Percentiles rank a stretch among this genome's conserved stretches.
These are phyloP conservation scores for Phytopythium vexans DNA, from an alignment of 352 stramenopile species.

Conservation along the genomic window DNA sequence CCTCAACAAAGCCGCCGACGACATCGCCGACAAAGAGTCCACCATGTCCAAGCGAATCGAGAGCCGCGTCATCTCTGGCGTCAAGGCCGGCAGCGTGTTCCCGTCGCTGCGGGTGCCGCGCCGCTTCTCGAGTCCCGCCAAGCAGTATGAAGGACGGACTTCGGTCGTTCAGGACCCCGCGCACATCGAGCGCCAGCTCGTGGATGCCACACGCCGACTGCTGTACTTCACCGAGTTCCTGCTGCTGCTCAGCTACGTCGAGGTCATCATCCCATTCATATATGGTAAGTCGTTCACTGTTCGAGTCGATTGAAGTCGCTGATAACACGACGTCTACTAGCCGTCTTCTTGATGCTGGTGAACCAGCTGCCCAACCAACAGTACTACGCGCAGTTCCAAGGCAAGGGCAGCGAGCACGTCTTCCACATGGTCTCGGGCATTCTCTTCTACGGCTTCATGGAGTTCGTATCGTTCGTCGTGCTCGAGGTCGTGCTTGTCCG, in stretches of 20 bases:
- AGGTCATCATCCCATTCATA: conserved; percentile 22
- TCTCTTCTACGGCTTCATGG: conserved; percentile 28
- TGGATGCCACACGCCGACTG: conserved; percentile 5
- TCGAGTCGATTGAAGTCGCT: neutral
- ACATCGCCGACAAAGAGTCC: no score
- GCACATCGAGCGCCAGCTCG: conserved; percentile 7
- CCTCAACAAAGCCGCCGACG: no score
- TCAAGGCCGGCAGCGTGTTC: no score
- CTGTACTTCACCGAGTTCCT: conserved; percentile 27
- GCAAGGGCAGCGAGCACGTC: conserved; percentile 12
- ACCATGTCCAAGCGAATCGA: no score
- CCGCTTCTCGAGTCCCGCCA: neutral
- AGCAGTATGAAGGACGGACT: neutral
- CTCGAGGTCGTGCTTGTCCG: conserved; percentile 16
- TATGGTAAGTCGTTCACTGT: conserved; percentile 15
- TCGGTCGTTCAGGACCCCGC: neutral
- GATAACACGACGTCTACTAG: conserved; percentile 3
- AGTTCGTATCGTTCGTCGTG: conserved; percentile 31
- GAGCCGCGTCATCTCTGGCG: no score
- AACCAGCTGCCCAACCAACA: conserved; percentile 30
- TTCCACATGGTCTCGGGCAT: conserved; percentile 22
- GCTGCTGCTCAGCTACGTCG: conserved; percentile 26
- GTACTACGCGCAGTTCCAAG: conserved; percentile 24
- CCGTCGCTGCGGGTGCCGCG: no score
- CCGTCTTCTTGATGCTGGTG: conserved; percentile 19